Base-by-base conservation (phyloP, 2,329 filamentous ascomycete species). In the Penicillium sp. region DNA sequence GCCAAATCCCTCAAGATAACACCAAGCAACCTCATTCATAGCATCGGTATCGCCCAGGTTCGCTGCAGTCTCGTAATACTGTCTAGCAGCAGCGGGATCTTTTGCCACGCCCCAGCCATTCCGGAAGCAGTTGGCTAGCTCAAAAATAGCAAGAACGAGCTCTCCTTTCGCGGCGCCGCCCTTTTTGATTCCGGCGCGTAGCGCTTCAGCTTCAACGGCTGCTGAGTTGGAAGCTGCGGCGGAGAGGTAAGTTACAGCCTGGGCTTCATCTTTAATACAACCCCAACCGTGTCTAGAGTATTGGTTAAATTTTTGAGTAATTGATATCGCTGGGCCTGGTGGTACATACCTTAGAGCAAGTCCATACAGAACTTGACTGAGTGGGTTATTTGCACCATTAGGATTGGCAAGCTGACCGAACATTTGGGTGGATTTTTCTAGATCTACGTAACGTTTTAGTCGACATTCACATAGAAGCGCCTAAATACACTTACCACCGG, bases 51-150 rank as follows among this genome's bases (percentile, higher is more conserved):
- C 95, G 59, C 95, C 95, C 64, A 99, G 79, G 73, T 99, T 98
- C 59, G 95, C 95, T 27, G 95, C 95, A 10, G 93, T 97, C 78
- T 98, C 93, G 75, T 98, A 99, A 75, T 98, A 99, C 83, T 96
- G 82, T 66, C 82, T 81, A 49, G 95, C 95, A 47, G 95, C 95
- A 52, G 91, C 82, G 35, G 92, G 84, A 73, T 99, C 95, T 71
- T 90, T 90, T 61, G 86, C 82, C 49, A 96, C 89, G 48, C 95
- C 95, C 93, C 93, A 98, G 53, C 92, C 95, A 74, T 98, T 86
- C 59, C 95, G 87, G 80, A 97, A 98, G 77, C 84, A 80, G 63
- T 81, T 80, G 19, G 77, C 79, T 68, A 99, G 80, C 80, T 99
- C 95, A 70, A 95, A 98, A 63, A 99, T 98, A 59, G 95, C 93